Conservation (phyloP, 495 filamentous ascomycete genomes). For the Ramalina peruviana region DNA sequence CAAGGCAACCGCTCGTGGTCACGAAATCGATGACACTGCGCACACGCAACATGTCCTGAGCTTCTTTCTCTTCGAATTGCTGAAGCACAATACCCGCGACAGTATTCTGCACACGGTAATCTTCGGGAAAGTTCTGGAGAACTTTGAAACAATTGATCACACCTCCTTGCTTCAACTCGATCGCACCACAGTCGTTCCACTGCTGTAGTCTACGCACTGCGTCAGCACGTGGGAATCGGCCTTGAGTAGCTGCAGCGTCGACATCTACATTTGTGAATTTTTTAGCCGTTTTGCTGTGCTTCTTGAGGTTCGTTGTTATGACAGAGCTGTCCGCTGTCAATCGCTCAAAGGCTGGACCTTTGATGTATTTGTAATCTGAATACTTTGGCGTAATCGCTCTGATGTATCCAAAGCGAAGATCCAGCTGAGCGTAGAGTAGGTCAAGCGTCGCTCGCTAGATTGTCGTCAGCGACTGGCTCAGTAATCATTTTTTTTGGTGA, state of each 20-base stretch:
- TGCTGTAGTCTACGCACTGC: constrained; percentile 36
- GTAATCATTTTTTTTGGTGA: no score
- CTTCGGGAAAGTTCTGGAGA: constrained; percentile 28
- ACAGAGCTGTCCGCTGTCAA: constrained; percentile 17
- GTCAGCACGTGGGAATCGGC: constrained; percentile 23
- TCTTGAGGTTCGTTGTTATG: constrained; percentile 25
- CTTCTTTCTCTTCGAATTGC: constrained; percentile 34
- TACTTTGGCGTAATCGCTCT: constrained; percentile 43
- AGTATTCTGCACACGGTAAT: no score
- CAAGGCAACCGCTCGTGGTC: constrained; percentile 17
- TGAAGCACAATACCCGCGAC: background rate
- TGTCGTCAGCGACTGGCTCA: no score
- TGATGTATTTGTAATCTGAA: constrained; percentile 33
- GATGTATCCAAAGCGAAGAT: constrained; percentile 38
- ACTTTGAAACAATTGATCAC: constrained; percentile 37
- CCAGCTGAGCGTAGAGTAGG: constrained; percentile 38
- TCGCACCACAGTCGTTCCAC: constrained; percentile 26
- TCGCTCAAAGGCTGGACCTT: constrained; percentile 15
- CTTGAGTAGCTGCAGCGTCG: constrained; percentile 14
- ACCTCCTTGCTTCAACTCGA: constrained; percentile 33
- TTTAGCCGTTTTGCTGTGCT: constrained; percentile 15
- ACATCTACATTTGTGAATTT: constrained; percentile 32
- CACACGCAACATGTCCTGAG: constrained; percentile 31
- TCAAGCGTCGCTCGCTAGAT: constrained; percentile 9
- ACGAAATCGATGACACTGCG: constrained; percentile 35